phyloP scores from a whole-genome alignment of 495 filamentous ascomycete genomes.

The Aspergillus olivimuriae region DNA sequence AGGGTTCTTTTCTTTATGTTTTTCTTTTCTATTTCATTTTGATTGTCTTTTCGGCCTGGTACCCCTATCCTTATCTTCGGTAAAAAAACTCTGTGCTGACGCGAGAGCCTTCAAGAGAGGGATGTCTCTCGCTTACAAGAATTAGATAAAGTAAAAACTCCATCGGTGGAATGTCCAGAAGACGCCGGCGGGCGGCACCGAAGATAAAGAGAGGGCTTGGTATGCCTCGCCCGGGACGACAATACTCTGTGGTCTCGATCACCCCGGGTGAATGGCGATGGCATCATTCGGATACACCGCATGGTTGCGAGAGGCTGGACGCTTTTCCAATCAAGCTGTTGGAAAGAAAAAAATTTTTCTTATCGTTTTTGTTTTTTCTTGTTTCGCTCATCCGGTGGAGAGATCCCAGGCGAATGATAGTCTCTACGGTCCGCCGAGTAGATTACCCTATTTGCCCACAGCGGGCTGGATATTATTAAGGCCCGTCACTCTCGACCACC shows the following conservation, averaged over 20 bases:
- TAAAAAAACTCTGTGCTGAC: too few relatives aligned
- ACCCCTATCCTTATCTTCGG: too few relatives aligned
- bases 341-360: background rate
- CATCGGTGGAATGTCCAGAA: background rate
- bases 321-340: background rate
- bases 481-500: background rate
- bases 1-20: too few relatives aligned
- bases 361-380: background rate
- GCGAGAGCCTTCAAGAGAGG: background rate
- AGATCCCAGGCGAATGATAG: too few relatives aligned
- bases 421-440: background rate
- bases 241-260: too few relatives aligned
- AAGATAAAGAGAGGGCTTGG: too few relatives aligned
- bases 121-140: background rate
- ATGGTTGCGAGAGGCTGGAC: background rate
- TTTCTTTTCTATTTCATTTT: too few relatives aligned
- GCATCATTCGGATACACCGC: too few relatives aligned
- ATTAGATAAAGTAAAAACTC: background rate
- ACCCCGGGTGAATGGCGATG: too few relatives aligned
- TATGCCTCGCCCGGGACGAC: too few relatives aligned
- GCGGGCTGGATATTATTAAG: background rate
- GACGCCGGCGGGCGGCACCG: too few relatives aligned
- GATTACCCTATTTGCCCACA: background rate
- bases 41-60: too few relatives aligned
- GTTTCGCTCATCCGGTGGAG: background rate